A percentile compares a stretch with the other conserved stretches of the same genome.
phyloP scores from a whole-genome alignment of 306 rosid species.

The Vicia faba region DNA sequence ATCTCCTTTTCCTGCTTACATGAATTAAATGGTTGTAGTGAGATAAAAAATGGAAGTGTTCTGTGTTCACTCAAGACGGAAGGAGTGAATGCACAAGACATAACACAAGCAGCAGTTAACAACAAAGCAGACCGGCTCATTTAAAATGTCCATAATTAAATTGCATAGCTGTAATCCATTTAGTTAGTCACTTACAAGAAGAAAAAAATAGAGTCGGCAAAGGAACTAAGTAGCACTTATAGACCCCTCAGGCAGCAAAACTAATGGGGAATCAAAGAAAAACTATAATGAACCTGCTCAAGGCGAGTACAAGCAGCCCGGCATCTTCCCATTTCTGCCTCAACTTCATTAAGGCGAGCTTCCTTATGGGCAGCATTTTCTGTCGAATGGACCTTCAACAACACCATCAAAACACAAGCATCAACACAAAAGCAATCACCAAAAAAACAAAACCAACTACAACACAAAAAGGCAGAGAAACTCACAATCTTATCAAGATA shows the following conservation, averaged over 20 bases:
- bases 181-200: background rate
- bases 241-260: background rate
- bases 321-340: constrained; percentile 69
- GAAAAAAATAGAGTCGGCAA: background rate
- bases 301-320: constrained; percentile 67
- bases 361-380: constrained; percentile 80
- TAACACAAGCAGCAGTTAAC: constrained; percentile 4
- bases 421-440: background rate
- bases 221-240: background rate
- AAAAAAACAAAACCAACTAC: constrained; percentile 22
- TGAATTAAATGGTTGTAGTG: background rate
- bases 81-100: background rate
- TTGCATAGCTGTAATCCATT: background rate
- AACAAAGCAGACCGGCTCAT: constrained; percentile 2
- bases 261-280: constrained; percentile 12
- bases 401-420: constrained; percentile 26
- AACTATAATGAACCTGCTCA: constrained; percentile 58
- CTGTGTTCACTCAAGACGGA: constrained; percentile 28
- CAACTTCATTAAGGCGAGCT: constrained; percentile 66
- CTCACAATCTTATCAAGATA: constrained; percentile 94
- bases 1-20: constrained; percentile 89
- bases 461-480: constrained; percentile 17
- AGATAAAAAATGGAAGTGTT: constrained; percentile 24
- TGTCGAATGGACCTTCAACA: constrained; percentile 57
- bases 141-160: background rate